Percentiles rank a stretch among this genome's conserved stretches.
Evolutionary conservation across 352 stramenopile species (phyloP).

Genomic region (Pythium rhizo-oryzae): DNA sequence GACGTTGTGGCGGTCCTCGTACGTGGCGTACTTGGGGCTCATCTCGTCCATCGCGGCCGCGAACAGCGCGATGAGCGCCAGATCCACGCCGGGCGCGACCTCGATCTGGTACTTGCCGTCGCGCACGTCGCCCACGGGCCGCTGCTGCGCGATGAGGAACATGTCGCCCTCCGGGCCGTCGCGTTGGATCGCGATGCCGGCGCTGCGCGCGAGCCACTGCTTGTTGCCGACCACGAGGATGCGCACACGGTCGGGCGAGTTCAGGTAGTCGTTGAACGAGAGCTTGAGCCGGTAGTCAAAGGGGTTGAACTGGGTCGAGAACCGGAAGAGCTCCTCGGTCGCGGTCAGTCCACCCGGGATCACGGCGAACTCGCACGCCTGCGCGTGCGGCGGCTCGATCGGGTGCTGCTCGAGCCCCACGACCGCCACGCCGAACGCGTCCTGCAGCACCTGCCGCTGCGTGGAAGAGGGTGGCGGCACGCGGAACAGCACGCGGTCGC

Average conservation of each 20-base stretch:
- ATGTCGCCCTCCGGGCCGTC: neutral
- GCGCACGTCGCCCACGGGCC: neutral
- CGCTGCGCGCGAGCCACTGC: conserved; percentile 12
- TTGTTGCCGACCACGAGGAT: conserved; percentile 1
- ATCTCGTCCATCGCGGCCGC: conserved; percentile 7
- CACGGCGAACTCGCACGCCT: conserved; percentile 5
- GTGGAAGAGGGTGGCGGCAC: neutral
- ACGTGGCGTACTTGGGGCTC: conserved; percentile 4
- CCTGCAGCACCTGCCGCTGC: neutral
- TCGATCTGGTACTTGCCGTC: conserved; percentile 5
- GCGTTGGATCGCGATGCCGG: conserved; percentile 11
- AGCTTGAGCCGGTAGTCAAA: conserved; percentile 9
- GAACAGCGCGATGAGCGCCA: neutral
- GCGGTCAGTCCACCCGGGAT: neutral
- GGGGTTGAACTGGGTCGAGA: conserved; percentile 7
- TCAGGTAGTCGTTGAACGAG: neutral
- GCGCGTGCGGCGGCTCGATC: neutral
- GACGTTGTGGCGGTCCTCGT: conserved; percentile 1
- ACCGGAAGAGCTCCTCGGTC: neutral
- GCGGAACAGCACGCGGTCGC: conserved; percentile 5
- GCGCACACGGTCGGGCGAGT: conserved; percentile 1
- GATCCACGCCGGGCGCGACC: neutral
- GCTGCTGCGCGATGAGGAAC: conserved; percentile 6
- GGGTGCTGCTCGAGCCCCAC: conserved; percentile 3
- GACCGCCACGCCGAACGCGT: conserved; percentile 10